These are phyloP conservation scores for Fusarium nelsonii DNA, from an alignment of 2,329 filamentous ascomycete species.

Conservation along the genomic window DNA sequence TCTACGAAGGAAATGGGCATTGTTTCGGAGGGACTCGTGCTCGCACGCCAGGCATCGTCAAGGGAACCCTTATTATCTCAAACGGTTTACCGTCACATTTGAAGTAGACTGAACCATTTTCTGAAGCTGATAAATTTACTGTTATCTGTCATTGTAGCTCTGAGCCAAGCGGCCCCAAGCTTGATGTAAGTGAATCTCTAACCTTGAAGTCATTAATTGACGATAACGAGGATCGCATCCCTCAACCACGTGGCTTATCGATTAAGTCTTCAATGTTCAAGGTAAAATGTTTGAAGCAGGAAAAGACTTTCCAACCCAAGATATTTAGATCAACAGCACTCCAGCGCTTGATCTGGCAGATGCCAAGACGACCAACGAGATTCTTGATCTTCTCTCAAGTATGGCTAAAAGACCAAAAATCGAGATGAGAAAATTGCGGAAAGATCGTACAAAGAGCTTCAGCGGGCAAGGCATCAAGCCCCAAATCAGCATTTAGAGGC, in stretches of 20 bases:
- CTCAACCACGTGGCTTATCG: not conserved
- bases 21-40: conserved; percentile 12
- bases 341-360: not conserved
- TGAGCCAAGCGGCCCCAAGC: conserved; percentile 3
- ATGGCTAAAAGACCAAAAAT: conserved; percentile 2
- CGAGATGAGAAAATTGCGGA: not conserved
- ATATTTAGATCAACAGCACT: conserved; percentile 11
- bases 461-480: not conserved
- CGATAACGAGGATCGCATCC: not conserved
- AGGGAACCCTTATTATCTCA: conserved; percentile 1
- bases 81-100: not conserved
- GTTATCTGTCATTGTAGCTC: conserved; percentile 4
- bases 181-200: not conserved
- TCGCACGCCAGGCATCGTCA: conserved; percentile 1
- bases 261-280: conserved; percentile 7
- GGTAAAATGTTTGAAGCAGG: conserved; percentile 5
- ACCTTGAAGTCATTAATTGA: not conserved
- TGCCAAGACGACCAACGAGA: conserved; percentile 2
- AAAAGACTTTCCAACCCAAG: not conserved
- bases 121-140: not conserved
- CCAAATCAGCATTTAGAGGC: not conserved
- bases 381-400: not conserved
- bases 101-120: conserved; percentile 14
- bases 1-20: conserved; percentile 8
- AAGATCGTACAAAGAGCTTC: not conserved